These are phyloP conservation scores for Fusarium heterosporum DNA, from an alignment of 2,329 filamentous ascomycete genomes.

Conservation along the genomic window DNA sequence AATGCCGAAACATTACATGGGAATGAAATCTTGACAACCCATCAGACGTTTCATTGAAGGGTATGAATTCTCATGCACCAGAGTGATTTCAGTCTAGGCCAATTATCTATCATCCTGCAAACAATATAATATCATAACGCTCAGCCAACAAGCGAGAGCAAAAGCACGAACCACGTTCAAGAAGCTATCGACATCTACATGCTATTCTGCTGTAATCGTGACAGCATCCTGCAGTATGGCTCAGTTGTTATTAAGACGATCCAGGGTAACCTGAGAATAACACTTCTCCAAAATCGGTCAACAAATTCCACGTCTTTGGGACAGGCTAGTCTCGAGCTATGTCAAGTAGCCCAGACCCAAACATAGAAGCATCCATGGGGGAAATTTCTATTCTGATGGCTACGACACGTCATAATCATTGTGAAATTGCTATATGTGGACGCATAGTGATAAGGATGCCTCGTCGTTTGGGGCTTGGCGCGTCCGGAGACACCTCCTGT, in stretches of 20 bases:
- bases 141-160: neutral
- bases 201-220: too few relatives aligned
- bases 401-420: slow-evolving; percentile 25
- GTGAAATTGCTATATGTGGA: slow-evolving; percentile 18
- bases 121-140: neutral
- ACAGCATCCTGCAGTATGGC: too few relatives aligned
- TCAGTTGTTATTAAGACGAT: neutral
- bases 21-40: too few relatives aligned
- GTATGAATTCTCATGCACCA: neutral
- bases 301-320: neutral
- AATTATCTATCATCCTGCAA: neutral
- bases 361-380: neutral
- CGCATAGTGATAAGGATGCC: neutral
- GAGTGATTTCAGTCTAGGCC: neutral
- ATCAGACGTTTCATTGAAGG: too few relatives aligned
- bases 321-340: neutral
- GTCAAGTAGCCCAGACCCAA: neutral
- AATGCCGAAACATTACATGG: too few relatives aligned
- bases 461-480: slow-evolving; percentile 29
- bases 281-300: neutral
- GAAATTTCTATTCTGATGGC: neutral
- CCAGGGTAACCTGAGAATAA: slow-evolving; percentile 3
- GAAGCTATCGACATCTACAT: too few relatives aligned
- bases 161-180: neutral
- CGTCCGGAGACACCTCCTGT: slow-evolving; percentile 1